These are phyloP conservation scores for Begonia peltatifolia DNA, from an alignment of 306 rosid genomes.

Conservation along the genomic window DNA sequence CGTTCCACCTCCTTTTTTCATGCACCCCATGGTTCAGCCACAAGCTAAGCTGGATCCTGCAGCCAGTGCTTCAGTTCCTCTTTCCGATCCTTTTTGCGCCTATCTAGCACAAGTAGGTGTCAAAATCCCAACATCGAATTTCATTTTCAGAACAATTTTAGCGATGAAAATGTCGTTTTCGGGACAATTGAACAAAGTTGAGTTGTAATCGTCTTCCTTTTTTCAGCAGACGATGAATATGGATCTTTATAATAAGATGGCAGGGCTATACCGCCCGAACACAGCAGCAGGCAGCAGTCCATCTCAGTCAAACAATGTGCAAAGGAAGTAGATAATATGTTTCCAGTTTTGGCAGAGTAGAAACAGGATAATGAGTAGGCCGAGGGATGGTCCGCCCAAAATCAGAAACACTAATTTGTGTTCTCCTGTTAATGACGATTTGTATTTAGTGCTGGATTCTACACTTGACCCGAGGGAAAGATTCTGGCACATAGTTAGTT, in stretches of 20 bases:
- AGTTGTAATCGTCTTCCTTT: background rate
- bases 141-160: background rate
- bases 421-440: too few relatives aligned
- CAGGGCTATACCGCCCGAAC: slow-evolving; percentile 20
- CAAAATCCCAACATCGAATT: background rate
- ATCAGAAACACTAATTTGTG: background rate
- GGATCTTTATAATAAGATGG: slow-evolving; percentile 35
- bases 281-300: slow-evolving; percentile 10
- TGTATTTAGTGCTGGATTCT: too few relatives aligned
- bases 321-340: slow-evolving; percentile 12
- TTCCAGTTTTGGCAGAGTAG: background rate
- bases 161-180: too few relatives aligned
- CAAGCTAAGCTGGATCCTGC: slow-evolving; percentile 15
- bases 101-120: slow-evolving; percentile 25
- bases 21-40: slow-evolving; percentile 23
- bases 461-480: too few relatives aligned
- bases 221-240: slow-evolving; percentile 28
- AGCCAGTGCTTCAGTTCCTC: slow-evolving; percentile 13
- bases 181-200: background rate
- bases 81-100: slow-evolving; percentile 17
- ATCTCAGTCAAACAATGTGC: slow-evolving; percentile 11
- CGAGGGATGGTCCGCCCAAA: background rate
- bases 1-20: slow-evolving; percentile 7
- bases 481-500: too few relatives aligned
- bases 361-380: too few relatives aligned